Evolutionary conservation across 768 basidiomycete species (phyloP).

Genomic region (Mycena pura): DNA sequence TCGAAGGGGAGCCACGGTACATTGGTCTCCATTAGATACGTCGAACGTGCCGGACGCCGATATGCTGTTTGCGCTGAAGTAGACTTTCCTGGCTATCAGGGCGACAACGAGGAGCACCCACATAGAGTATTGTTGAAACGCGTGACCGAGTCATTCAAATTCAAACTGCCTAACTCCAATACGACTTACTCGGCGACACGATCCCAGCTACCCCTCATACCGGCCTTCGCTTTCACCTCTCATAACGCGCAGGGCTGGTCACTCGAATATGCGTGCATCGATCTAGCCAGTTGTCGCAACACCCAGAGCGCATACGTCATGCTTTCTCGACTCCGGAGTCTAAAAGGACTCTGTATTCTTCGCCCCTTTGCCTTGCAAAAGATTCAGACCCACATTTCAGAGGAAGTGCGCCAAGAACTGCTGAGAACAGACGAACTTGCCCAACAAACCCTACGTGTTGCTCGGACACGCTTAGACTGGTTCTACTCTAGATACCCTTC

Average conservation of each 20-base stretch:
- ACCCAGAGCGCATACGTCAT: slow-evolving; percentile 3
- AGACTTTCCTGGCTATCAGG: neutral
- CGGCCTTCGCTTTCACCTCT: neutral
- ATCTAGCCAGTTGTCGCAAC: neutral
- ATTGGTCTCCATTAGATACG: neutral
- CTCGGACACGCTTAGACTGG: too few species aligned
- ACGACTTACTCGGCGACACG: neutral
- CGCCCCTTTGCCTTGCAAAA: neutral
- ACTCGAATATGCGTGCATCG: neutral
- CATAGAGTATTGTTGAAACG: neutral
- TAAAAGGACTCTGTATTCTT: slow-evolving; percentile 1
- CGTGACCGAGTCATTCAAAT: neutral
- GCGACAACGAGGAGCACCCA: neutral
- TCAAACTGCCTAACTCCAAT: neutral
- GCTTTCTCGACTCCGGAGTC: neutral
- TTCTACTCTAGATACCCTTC: too few species aligned
- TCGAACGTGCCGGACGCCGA: neutral
- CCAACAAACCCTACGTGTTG: too few species aligned
- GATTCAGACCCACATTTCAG: neutral
- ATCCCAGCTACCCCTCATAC: slow-evolving; percentile 4
- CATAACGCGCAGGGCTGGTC: neutral
- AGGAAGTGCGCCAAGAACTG: slow-evolving; percentile 2
- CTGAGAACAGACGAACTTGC: too few species aligned
- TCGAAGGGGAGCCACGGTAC: neutral
- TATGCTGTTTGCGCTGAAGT: neutral